phyloP scores from a whole-genome alignment of 148 eudicot species.

The Limonium bicolor region DNA sequence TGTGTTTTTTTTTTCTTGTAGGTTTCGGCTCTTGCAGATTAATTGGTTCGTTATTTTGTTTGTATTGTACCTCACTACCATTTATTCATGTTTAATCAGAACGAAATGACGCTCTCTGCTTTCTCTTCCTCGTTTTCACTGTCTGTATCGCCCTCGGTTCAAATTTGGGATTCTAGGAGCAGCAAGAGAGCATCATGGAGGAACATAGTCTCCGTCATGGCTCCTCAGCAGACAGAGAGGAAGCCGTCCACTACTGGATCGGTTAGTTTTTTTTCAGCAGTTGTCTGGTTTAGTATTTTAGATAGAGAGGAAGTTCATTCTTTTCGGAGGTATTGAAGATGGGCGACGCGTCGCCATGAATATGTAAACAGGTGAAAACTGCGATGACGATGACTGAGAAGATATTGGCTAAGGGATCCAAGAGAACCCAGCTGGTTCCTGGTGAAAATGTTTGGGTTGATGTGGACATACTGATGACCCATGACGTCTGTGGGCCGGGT shows the following conservation, averaged over 20 bases:
- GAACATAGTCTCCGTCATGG: constrained; percentile 57
- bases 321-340: not conserved
- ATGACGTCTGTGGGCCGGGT: constrained; percentile 98
- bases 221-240: constrained; percentile 62
- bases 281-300: not conserved
- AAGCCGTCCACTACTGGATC: constrained; percentile 70
- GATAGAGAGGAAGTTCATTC: not conserved
- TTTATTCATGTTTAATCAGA: constrained; percentile 11
- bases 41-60: not conserved
- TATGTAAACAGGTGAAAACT: constrained; percentile 56
- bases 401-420: constrained; percentile 73
- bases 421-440: constrained; percentile 53
- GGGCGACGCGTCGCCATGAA: constrained; percentile 9
- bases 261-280: constrained; percentile 23
- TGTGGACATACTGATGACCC: constrained; percentile 93
- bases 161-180: constrained; percentile 17
- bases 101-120: constrained; percentile 51
- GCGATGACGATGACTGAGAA: constrained; percentile 93
- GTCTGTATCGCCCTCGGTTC: constrained; percentile 21
- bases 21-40: constrained; percentile 20
- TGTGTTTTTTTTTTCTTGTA: no score
- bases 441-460: constrained; percentile 96
- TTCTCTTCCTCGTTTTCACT: constrained; percentile 36
- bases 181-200: constrained; percentile 19
- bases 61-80: not conserved